A percentile compares a stretch with the other conserved stretches of the same genome.
phyloP scores from a whole-genome alignment of 2,329 filamentous ascomycete genomes.

The Sporothrix phasma region DNA sequence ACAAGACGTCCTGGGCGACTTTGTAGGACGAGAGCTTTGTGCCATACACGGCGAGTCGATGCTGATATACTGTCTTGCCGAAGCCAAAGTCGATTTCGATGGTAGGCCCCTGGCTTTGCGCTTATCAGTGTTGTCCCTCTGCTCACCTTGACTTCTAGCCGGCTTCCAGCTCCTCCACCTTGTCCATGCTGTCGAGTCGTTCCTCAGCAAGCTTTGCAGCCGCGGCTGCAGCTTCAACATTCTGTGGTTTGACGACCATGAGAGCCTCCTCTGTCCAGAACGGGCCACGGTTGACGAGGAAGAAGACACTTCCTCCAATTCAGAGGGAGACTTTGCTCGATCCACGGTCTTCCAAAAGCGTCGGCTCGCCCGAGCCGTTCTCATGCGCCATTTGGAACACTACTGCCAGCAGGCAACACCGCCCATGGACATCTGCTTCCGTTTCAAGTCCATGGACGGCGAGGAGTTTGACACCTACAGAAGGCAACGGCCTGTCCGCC shows the following conservation, averaged over 20 bases:
- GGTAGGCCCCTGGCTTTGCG: no score
- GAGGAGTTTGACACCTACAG: conserved; percentile 47
- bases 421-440: conserved; percentile 24
- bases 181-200: conserved; percentile 56
- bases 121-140: background rate
- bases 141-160: conserved; percentile 24
- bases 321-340: conserved; percentile 15
- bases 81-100: conserved; percentile 53
- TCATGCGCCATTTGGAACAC: conserved; percentile 52
- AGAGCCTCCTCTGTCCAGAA: conserved; percentile 28
- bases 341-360: conserved; percentile 38
- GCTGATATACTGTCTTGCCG: conserved; percentile 53
- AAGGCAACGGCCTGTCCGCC: conserved; percentile 45
- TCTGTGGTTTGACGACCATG: conserved; percentile 53
- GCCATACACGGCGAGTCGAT: conserved; percentile 64
- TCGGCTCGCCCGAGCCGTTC: conserved; percentile 48
- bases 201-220: conserved; percentile 49
- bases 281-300: no score
- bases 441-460: conserved; percentile 35
- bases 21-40: conserved; percentile 63
- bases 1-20: conserved; percentile 66
- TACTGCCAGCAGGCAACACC: background rate
- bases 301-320: conserved; percentile 31
- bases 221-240: conserved; percentile 63
- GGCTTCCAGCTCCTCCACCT: conserved; percentile 66